These are phyloP conservation scores for Aspergillus chevalieri DNA, from an alignment of 2,329 filamentous ascomycete genomes.

Conservation along the genomic window DNA sequence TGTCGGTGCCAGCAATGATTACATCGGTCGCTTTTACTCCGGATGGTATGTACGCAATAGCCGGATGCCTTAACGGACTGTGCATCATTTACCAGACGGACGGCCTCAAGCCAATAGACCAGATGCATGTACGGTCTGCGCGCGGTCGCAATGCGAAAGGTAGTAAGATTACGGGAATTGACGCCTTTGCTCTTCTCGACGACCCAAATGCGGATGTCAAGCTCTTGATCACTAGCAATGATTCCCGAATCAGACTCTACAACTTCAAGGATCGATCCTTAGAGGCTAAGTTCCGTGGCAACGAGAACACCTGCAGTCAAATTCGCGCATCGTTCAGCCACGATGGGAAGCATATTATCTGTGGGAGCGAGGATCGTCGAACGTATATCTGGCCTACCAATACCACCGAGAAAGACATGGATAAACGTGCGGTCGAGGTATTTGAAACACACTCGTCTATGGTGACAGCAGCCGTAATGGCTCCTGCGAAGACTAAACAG, in stretches of 20 bases:
- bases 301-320: constrained; percentile 84
- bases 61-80: constrained; percentile 75
- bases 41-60: constrained; percentile 83
- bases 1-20: constrained; percentile 74
- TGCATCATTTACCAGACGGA: constrained; percentile 93
- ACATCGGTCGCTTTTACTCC: constrained; percentile 92
- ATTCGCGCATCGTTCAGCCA: constrained; percentile 86
- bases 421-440: constrained; percentile 77
- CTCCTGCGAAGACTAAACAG: constrained; percentile 70
- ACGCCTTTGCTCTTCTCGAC: constrained; percentile 59
- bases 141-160: constrained; percentile 91
- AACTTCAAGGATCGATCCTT: constrained; percentile 77
- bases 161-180: constrained; percentile 94
- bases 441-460: constrained; percentile 87
- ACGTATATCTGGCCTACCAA: constrained; percentile 84
- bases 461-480: constrained; percentile 82
- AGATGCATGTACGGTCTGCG: constrained; percentile 89
- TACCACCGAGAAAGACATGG: constrained; percentile 59
- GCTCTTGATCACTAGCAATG: constrained; percentile 86
- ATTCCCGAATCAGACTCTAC: constrained; percentile 86
- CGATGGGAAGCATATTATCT: constrained; percentile 78
- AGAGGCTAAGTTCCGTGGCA: constrained; percentile 84
- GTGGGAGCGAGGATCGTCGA: constrained; percentile 84
- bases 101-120: constrained; percentile 72
- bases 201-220: constrained; percentile 64